Percentiles rank a stretch among this genome's conserved stretches.
Evolutionary conservation across 176 grass and related monocot genomes (phyloP).

Genomic region (Bolboschoenus planiculmis): DNA sequence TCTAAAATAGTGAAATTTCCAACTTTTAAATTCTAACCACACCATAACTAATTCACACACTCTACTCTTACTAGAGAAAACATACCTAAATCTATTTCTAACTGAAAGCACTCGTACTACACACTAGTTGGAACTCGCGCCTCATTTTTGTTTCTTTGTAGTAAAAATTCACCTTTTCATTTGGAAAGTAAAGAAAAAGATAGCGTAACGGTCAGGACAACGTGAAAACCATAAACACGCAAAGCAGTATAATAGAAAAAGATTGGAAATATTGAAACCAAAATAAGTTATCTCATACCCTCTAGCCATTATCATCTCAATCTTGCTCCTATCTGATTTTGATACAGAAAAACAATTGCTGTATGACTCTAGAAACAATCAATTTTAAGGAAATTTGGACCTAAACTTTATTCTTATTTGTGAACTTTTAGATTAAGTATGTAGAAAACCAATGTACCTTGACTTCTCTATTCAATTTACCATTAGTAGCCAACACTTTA

Average conservation of each 20-base stretch:
- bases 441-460: background rate
- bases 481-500: background rate
- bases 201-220: background rate
- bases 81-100: too few species aligned
- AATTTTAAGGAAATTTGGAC: background rate
- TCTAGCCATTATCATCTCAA: background rate
- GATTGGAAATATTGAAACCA: background rate
- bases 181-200: background rate
- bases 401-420: background rate
- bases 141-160: background rate
- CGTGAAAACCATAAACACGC: background rate
- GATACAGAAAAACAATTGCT: background rate
- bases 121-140: background rate
- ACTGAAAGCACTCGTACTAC: background rate
- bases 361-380: background rate
- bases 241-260: background rate
- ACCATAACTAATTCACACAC: background rate
- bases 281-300: background rate
- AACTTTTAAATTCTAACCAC: too few species aligned
- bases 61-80: too few species aligned
- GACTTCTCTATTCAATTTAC: background rate
- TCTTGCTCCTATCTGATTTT: background rate
- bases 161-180: background rate
- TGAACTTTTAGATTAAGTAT: background rate
- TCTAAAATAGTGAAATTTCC: background rate